Conservation (phyloP, 2,329 filamentous ascomycete species). For the Colletotrichum trifolii region DNA sequence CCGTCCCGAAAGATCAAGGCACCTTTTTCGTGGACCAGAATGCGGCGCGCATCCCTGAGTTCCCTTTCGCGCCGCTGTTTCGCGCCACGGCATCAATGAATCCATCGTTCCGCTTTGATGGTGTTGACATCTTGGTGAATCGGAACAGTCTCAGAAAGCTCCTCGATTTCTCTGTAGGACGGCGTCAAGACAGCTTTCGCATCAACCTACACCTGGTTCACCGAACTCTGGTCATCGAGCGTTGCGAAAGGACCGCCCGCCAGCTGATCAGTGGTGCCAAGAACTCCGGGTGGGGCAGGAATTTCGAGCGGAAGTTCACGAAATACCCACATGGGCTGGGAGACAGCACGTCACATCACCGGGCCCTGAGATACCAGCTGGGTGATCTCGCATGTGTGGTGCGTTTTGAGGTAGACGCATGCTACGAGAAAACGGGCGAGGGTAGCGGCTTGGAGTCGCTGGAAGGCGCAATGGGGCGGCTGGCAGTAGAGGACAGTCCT, state of each 20-base stretch:
- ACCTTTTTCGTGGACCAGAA: constrained; percentile 2
- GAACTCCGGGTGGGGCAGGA: constrained; percentile 5
- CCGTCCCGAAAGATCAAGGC: not conserved
- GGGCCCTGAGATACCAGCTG: constrained; percentile 10
- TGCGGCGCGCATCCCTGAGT: constrained; percentile 4
- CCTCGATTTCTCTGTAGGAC: constrained; percentile 4
- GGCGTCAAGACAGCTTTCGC: constrained; percentile 4
- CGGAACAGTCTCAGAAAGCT: constrained; percentile 20
- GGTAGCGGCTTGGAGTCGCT: not conserved
- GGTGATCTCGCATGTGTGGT: constrained; percentile 12
- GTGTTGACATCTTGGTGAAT: constrained; percentile 5
- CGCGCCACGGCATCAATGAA: constrained; percentile 3
- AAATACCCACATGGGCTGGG: not conserved
- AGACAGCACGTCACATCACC: constrained; percentile 14
- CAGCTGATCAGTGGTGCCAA: not conserved
- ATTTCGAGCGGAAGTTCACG: constrained; percentile 10
- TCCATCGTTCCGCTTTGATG: constrained; percentile 2
- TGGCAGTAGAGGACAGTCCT: not conserved
- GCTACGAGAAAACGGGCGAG: constrained; percentile 5
- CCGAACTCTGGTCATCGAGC: constrained; percentile 12
- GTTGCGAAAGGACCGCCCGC: constrained; percentile 8
- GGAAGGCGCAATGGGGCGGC: not conserved
- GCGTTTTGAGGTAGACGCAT: constrained; percentile 17
- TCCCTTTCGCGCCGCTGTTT: not conserved
- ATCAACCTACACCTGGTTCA: constrained; percentile 6